Base-by-base conservation (phyloP, 140 eudicot species). In the Cichorium intybus region DNA sequence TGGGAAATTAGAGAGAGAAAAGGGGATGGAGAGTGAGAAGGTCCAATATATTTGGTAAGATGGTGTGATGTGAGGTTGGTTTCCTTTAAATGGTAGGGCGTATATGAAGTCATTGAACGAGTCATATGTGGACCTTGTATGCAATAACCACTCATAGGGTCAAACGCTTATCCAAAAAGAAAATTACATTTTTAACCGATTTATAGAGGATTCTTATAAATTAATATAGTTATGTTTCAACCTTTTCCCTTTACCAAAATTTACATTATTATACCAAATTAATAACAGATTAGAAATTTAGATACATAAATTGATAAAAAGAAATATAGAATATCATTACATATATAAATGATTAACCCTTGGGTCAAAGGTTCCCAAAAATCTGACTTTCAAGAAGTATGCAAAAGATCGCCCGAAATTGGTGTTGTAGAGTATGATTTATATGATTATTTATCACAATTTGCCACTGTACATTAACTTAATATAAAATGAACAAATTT, bases 91-190 rank as follows among this genome's bases (percentile, higher is more conserved):
- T 72, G 77, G 82, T 68, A 29, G 55, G 73, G 75, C 26, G 65
- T 8, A 59, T 59, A 73, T 37, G 7, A n/a, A 65, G 64, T 39
- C 76, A 76, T 84, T 87, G 91, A 87, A 75, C 79, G 86, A 78
- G 88, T 87, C 91, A 24, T 59, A 49, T 57, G 80, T 75, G 75
- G 27, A 81, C 48, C 45, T 23, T 56, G 66, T 61, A 33, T 59
- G 22, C 39, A 62, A 60, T 51, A 43, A 60, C 31, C 62, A 51
- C 52, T 8, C 1, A n/a, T 28, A 33, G 29, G 41, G 54, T 17
- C 69, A 39, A 39, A 39, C 11, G 0, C 16, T 39, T 39, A 43
- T 43, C 49, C 49, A 14, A 1, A n/a, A n/a, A n/a, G n/a, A n/a
- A n/a, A n/a, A n/a, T 39, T 11, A 0, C 3, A 4, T 39, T 39